These are phyloP conservation scores for Alloteropsis angusta DNA, from an alignment of 202 grass and related monocot genomes.

Conservation along the genomic window DNA sequence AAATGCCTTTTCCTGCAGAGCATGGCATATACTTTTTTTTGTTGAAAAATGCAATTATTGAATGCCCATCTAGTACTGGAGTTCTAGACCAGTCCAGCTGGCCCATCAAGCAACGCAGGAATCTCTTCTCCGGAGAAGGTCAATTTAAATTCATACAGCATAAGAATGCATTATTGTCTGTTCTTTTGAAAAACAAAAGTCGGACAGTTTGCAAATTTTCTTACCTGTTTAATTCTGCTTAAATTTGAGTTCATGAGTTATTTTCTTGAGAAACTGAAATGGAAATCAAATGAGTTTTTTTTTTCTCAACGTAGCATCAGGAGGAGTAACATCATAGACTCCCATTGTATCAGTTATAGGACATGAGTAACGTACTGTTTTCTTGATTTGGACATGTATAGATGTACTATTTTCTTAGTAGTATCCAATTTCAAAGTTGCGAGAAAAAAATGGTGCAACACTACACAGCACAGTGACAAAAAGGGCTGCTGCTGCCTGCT, in stretches of 20 bases:
- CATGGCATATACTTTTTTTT: background rate
- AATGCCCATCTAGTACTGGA: background rate
- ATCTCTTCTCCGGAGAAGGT: background rate
- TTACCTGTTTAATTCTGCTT: background rate
- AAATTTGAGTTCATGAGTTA: background rate
- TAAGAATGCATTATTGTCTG: background rate
- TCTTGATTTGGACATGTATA: background rate
- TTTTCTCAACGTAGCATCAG: background rate
- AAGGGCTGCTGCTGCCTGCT: background rate
- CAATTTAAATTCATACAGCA: background rate
- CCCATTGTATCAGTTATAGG: background rate
- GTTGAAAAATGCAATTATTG: background rate
- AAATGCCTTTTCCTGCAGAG: background rate
- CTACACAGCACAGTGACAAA: background rate
- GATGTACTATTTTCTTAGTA: no score
- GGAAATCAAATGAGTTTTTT: background rate
- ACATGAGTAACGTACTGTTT: background rate
- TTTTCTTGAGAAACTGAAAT: background rate
- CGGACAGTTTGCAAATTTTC: background rate
- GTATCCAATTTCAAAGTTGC: background rate
- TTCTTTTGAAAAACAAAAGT: background rate
- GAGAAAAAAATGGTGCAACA: background rate
- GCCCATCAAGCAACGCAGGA: background rate
- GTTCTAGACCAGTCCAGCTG: background rate
- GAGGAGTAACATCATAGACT: background rate